A percentile compares a stretch with the other conserved stretches of the same genome.
Conservation (phyloP, 2,329 filamentous ascomycete species). For the Ascochyta clinopodiicola region DNA sequence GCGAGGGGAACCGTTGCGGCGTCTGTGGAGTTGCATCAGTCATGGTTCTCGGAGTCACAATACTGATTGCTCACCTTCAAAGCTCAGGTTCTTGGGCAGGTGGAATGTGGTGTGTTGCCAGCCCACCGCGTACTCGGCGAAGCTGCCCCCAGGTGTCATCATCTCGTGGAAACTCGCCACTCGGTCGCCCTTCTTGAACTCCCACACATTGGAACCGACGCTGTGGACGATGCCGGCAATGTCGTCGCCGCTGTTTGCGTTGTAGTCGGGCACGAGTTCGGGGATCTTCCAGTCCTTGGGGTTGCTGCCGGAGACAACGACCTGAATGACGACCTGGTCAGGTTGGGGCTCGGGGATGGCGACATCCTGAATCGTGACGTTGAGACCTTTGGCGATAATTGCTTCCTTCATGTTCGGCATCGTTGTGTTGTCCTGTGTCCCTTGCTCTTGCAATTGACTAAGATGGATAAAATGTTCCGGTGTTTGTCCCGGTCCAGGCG, state of each 20-base stretch:
- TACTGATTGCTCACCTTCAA: conserved; percentile 53
- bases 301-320: conserved; percentile 50
- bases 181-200: conserved; percentile 65
- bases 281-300: conserved; percentile 58
- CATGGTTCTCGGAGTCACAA: too few species aligned
- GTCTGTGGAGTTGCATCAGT: conserved; percentile 28
- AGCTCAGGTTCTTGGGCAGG: conserved; percentile 57
- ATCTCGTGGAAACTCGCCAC: conserved; percentile 66
- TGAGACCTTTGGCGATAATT: conserved; percentile 39
- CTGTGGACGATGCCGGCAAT: conserved; percentile 62
- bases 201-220: conserved; percentile 62
- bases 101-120: conserved; percentile 64
- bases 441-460: too few species aligned
- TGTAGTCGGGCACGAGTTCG: conserved; percentile 21
- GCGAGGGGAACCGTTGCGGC: conserved; percentile 56
- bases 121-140: conserved; percentile 67
- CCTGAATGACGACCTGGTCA: conserved; percentile 49
- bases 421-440: background rate
- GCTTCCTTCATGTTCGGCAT: conserved; percentile 52
- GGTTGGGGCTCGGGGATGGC: conserved; percentile 41
- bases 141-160: conserved; percentile 58
- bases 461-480: background rate
- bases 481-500: background rate
- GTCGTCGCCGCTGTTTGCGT: conserved; percentile 60
- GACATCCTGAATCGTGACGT: conserved; percentile 48